A percentile compares a stretch with the other conserved stretches of the same genome.
phyloP scores from a whole-genome alignment of 2,329 filamentous ascomycete species.

The Ascochyta rabiei region DNA sequence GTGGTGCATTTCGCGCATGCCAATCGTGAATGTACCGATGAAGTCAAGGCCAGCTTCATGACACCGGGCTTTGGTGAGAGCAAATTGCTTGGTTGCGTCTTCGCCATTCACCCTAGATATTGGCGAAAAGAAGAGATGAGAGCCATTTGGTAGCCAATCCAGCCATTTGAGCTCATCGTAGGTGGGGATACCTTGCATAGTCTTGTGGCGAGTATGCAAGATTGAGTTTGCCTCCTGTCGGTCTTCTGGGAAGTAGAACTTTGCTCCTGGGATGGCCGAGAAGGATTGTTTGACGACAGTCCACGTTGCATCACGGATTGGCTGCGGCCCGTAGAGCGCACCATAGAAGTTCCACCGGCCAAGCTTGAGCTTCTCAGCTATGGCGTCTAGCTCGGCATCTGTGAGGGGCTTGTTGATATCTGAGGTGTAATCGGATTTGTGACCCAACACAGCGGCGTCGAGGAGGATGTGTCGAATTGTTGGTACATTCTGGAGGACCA shows the following conservation, averaged over 20 bases:
- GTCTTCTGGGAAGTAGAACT: conserved; percentile 46
- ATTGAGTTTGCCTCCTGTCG: conserved; percentile 42
- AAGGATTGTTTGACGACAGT: conserved; percentile 44
- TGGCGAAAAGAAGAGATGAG: conserved; percentile 53
- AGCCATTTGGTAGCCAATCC: conserved; percentile 51
- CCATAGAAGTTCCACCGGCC: conserved; percentile 59
- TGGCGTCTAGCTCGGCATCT: conserved; percentile 50
- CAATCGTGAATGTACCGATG: conserved; percentile 28
- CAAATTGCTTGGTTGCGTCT: conserved; percentile 50
- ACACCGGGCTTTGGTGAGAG: conserved; percentile 24
- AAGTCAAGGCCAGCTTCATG: conserved; percentile 24
- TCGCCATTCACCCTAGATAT: conserved; percentile 52
- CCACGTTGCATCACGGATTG: conserved; percentile 41
- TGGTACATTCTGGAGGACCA: conserved; percentile 55
- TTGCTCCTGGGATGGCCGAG: conserved; percentile 38
- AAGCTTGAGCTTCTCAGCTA: conserved; percentile 49
- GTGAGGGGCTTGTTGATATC: conserved; percentile 37
- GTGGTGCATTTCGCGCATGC: conserved; percentile 50
- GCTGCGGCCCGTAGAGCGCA: conserved; percentile 38
- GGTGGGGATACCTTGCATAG: conserved; percentile 24
- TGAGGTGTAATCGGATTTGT: conserved; percentile 39
- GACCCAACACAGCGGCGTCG: conserved; percentile 50
- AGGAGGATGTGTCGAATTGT: conserved; percentile 51
- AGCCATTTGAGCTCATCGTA: conserved; percentile 46
- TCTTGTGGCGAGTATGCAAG: conserved; percentile 25